Conservation (phyloP, 192 early-diverging fungal genomes). For the Entomortierella parvispora region DNA sequence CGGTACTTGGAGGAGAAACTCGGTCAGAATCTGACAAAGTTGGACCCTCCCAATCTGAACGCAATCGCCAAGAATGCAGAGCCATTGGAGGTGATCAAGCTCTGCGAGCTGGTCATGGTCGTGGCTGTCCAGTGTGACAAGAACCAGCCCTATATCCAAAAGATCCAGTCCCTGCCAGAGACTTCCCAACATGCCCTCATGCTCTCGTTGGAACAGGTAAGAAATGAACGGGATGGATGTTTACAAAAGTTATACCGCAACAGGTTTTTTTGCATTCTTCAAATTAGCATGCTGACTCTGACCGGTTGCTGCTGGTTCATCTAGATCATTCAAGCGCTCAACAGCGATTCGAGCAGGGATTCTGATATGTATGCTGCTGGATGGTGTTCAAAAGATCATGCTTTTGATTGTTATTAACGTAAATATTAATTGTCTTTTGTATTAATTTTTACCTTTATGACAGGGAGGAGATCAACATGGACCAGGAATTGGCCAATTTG, state of each 20-base stretch:
- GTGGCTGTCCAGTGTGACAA: constrained; percentile 88
- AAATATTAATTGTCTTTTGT: not conserved
- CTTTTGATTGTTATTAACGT: not conserved
- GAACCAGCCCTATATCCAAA: constrained; percentile 86
- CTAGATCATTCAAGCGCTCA: constrained; percentile 38
- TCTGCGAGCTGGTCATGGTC: constrained; percentile 85
- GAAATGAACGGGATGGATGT: not conserved
- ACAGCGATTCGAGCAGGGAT: constrained; percentile 25
- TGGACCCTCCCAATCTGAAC: constrained; percentile 81
- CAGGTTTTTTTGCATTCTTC: constrained; percentile 5
- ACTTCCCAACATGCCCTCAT: constrained; percentile 87
- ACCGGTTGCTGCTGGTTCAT: not conserved
- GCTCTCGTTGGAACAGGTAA: constrained; percentile 88
- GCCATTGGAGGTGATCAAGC: constrained; percentile 74
- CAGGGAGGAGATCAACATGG: constrained; percentile 40
- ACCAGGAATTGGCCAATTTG: constrained; percentile 37
- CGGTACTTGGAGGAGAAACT: constrained; percentile 91
- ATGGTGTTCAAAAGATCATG: not conserved
- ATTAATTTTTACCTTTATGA: not conserved
- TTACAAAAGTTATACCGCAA: not conserved
- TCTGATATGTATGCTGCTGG: constrained; percentile 34
- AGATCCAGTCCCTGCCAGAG: constrained; percentile 80
- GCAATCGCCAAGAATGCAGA: constrained; percentile 87
- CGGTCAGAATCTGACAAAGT: constrained; percentile 66
- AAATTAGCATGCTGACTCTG: not conserved